Evolutionary conservation across 495 filamentous ascomycete species (phyloP).

Genomic region (Polyplosphaeria fusca): DNA sequence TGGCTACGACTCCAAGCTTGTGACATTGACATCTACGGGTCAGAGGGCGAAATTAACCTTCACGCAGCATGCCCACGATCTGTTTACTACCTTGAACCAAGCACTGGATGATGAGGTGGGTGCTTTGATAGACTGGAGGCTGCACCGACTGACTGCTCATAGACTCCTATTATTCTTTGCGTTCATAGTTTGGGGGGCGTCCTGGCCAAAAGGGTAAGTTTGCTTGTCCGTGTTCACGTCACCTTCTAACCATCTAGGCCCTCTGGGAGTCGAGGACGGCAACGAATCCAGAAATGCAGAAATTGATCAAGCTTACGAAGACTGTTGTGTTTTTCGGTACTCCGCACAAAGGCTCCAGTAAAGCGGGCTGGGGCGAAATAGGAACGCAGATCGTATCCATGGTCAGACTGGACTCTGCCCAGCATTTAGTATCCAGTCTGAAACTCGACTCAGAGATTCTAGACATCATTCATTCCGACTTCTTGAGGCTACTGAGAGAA

Average conservation of each 20-base stretch:
- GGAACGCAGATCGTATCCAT: constrained; percentile 12
- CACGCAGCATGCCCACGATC: constrained; percentile 12
- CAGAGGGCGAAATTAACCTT: constrained; percentile 5
- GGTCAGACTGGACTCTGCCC: neutral
- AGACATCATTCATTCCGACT: constrained; percentile 13
- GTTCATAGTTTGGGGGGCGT: constrained; percentile 15
- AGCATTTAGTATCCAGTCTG: constrained; percentile 2
- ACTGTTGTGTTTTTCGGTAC: constrained; percentile 17
- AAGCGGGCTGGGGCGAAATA: constrained; percentile 5
- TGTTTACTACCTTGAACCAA: constrained; percentile 3
- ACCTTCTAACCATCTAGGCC: neutral
- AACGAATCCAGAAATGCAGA: constrained; percentile 2
- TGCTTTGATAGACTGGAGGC: neutral
- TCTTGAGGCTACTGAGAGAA: constrained; percentile 12
- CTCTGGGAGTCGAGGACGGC: constrained; percentile 8
- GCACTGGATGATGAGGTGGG: constrained; percentile 11
- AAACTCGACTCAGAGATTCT: constrained; percentile 13
- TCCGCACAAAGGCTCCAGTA: constrained; percentile 7
- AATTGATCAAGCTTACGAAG: constrained; percentile 5
- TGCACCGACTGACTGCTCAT: neutral
- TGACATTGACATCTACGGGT: neutral
- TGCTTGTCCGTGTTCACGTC: too few relatives aligned
- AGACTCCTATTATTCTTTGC: constrained; percentile 12
- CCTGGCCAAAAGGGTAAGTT: constrained; percentile 6
- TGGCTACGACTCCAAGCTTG: constrained; percentile 13